Evolutionary conservation across 495 filamentous ascomycete species (phyloP), one percentile per base, ranked within the genome.

Genomic region (Platismatia glauca): DNA sequence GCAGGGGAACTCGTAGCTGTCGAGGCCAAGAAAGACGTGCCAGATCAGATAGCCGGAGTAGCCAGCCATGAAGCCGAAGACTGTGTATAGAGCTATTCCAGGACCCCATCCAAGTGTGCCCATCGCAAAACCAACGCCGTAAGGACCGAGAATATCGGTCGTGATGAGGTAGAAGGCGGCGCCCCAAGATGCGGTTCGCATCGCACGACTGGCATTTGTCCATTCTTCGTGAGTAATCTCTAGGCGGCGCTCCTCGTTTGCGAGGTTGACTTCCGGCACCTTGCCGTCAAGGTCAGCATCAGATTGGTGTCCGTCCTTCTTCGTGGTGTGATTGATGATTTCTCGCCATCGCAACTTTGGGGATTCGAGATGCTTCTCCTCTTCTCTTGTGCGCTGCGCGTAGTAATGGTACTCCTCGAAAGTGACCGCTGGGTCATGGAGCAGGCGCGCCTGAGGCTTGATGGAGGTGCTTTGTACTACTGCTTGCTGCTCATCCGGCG

Each of bases 101-200:
- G 72, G 72, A 24, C 70, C 71, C 52, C 69, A 73, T 27, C 71
- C 71, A 53, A 73, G 69, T 50, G 67, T 61, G 29, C 67, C 67
- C 16, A 73, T 67, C 18, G 71, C 71, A 55, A 69, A 73, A 27
- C 61, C 78, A 18, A 77, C 72, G 58, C 72, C 76, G 61, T 77
- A 83, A 2, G 83, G 83, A 22, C 83, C 84, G n/a, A 86, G 70
- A 64, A 86, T 81, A 62, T 86, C 83, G 16, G 84, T 86, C 0
- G 83, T 82, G 65, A 83, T 81, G 29, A 83, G 72, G 64, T 79
- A 85, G 72, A 83, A 81, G 35, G 74, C 66, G 27, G 78, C 76
- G 20, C 75, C 77, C 69, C 70, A 74, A 12, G 75, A 75, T 4
- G 77, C 76, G 29, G 76, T 78, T 37, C 77, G 66, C 44, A 77